Conservation (phyloP, 768 basidiomycete species). For the Boletus barrowsii region DNA sequence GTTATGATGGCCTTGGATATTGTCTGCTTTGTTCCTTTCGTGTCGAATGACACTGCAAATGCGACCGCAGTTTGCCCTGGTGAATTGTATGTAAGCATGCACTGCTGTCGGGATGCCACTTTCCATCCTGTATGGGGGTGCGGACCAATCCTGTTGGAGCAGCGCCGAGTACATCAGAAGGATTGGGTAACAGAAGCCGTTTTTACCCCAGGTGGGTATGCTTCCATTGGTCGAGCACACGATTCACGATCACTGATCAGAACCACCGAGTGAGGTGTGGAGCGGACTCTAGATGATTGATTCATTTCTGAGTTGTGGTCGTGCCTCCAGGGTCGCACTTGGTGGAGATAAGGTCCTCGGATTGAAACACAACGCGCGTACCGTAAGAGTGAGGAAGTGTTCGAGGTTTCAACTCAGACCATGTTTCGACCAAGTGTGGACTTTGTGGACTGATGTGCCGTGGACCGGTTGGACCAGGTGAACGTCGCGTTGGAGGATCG, state of each 20-base stretch:
- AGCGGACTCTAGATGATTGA: neutral
- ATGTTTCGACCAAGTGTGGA: conserved; percentile 1
- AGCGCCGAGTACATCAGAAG: neutral
- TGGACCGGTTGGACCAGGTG: neutral
- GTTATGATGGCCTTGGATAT: neutral
- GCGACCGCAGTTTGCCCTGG: neutral
- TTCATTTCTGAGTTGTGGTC: conserved; percentile 2
- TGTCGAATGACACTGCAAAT: neutral
- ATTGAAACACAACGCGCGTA: conserved; percentile 6
- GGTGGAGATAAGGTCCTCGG: conserved; percentile 15
- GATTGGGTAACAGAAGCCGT: conserved; percentile 1
- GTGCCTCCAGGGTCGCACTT: conserved; percentile 1
- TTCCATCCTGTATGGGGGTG: neutral
- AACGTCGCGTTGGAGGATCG: conserved; percentile 15
- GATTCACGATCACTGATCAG: conserved; percentile 18
- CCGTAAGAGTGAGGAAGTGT: conserved; percentile 1
- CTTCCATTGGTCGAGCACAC: neutral
- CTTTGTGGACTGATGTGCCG: neutral
- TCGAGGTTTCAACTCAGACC: conserved; percentile 6
- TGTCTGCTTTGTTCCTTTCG: neutral
- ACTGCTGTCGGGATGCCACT: neutral
- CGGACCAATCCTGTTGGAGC: neutral
- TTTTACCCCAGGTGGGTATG: neutral
- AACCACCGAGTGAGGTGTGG: conserved; percentile 1
- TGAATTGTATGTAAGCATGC: neutral